Percentiles rank a stretch among this genome's conserved stretches.
These are phyloP conservation scores for Vaccinium darrowii DNA, from an alignment of 148 eudicot species.

Conservation along the genomic window DNA sequence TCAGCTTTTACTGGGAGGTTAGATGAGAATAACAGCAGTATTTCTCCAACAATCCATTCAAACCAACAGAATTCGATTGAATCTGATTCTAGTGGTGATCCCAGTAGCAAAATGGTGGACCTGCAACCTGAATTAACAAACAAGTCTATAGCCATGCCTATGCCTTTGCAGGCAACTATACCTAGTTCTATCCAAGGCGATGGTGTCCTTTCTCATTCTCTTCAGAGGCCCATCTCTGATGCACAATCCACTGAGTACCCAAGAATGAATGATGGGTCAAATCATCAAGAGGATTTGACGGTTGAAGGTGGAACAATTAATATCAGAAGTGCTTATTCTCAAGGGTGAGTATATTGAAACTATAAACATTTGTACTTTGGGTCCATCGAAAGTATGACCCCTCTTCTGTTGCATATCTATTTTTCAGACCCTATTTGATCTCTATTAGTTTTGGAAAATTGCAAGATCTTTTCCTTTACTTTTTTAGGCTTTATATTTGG, in stretches of 20 bases:
- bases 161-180: slow-evolving; percentile 42
- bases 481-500: not conserved
- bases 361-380: not conserved
- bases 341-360: slow-evolving; percentile 52
- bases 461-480: not conserved
- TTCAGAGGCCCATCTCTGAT: slow-evolving; percentile 41
- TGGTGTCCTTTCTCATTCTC: slow-evolving; percentile 39
- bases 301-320: slow-evolving; percentile 89
- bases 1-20: slow-evolving; percentile 47
- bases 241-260: slow-evolving; percentile 42
- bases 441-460: not conserved
- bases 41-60: slow-evolving; percentile 40
- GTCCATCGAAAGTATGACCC: not conserved
- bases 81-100: slow-evolving; percentile 40
- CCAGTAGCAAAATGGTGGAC: slow-evolving; percentile 38
- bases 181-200: slow-evolving; percentile 39
- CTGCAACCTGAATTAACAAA: slow-evolving; percentile 45
- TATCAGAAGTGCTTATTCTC: slow-evolving; percentile 74
- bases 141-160: slow-evolving; percentile 34
- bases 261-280: slow-evolving; percentile 29
- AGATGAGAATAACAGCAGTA: slow-evolving; percentile 52
- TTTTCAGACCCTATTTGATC: not conserved
- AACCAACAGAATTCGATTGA: slow-evolving; percentile 46
- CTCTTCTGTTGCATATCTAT: not conserved
- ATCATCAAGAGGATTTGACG: slow-evolving; percentile 49